A percentile compares a stretch with the other conserved stretches of the same genome.
Conservation (phyloP, 2,329 filamentous ascomycete genomes). For the Parastagonospora avenae region DNA sequence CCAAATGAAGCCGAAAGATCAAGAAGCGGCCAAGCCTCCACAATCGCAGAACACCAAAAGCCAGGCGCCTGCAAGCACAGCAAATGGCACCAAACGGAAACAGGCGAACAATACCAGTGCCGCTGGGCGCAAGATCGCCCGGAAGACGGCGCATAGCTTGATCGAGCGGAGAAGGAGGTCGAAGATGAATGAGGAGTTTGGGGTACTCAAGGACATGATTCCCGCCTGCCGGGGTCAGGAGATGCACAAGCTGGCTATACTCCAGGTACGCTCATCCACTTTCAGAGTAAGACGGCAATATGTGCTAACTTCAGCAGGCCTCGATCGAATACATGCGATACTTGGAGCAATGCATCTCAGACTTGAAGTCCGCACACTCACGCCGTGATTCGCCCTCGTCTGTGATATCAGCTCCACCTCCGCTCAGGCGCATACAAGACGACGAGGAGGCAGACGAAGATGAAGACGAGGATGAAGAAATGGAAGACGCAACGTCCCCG, state of each 20-base stretch:
- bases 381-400: constrained; percentile 35
- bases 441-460: constrained; percentile 53
- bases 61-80: constrained; percentile 17
- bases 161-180: constrained; percentile 88
- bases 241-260: constrained; percentile 96
- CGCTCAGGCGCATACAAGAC: constrained; percentile 20
- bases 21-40: constrained; percentile 30
- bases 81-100: constrained; percentile 70
- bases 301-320: constrained; percentile 62
- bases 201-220: constrained; percentile 90
- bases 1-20: constrained; percentile 80
- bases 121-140: constrained; percentile 89
- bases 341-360: constrained; percentile 82
- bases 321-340: constrained; percentile 97
- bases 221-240: constrained; percentile 91
- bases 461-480: constrained; percentile 56
- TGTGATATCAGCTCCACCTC: constrained; percentile 31
- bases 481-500: constrained; percentile 45
- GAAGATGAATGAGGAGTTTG: constrained; percentile 99
- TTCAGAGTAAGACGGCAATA: not conserved
- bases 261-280: constrained; percentile 69
- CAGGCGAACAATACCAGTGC: constrained; percentile 72
- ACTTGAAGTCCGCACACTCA: constrained; percentile 65
- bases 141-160: constrained; percentile 94
- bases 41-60: constrained; percentile 28